These are phyloP conservation scores for Saccharomycopsis crataegensis DNA, from an alignment of 1,139 yeast species.

Conservation along the genomic window DNA sequence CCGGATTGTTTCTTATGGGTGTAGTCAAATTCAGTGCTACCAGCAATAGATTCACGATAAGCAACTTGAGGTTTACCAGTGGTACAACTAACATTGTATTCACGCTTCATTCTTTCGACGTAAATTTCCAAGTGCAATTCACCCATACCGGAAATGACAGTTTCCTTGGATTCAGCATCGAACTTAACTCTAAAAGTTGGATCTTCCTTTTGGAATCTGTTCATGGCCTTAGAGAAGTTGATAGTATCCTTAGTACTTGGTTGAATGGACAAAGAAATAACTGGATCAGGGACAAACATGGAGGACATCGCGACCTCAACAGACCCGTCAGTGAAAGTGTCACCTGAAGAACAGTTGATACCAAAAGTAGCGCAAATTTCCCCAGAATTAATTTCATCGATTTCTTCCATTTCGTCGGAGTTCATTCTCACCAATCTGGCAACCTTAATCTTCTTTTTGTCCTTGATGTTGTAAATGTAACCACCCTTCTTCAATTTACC, in stretches of 20 bases:
- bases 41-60: slow-evolving; percentile 85
- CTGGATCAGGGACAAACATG: slow-evolving; percentile 98
- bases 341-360: slow-evolving; percentile 99
- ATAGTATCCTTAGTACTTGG: slow-evolving; percentile 87
- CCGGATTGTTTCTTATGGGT: slow-evolving; percentile 98
- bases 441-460: slow-evolving; percentile 90
- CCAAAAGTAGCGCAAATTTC: slow-evolving; percentile 99
- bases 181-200: slow-evolving; percentile 94
- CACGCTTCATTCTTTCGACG: slow-evolving; percentile 96
- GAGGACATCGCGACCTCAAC: slow-evolving; percentile 86
- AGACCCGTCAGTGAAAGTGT: slow-evolving; percentile 84
- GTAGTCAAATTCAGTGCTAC: slow-evolving; percentile 75
- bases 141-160: slow-evolving; percentile 98
- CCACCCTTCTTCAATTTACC: slow-evolving; percentile 89
- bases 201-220: slow-evolving; percentile 96
- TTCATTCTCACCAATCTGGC: slow-evolving; percentile 98
- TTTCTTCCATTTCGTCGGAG: slow-evolving; percentile 97
- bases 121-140: slow-evolving; percentile 82
- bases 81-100: slow-evolving; percentile 89
- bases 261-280: slow-evolving; percentile 81
- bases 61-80: slow-evolving; percentile 99
- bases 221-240: slow-evolving; percentile 91
- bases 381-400: slow-evolving; percentile 92
- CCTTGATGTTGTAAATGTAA: slow-evolving; percentile 80
- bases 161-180: slow-evolving; percentile 90